Conservation (phyloP, 768 basidiomycete species). For the Pisolithus albus region DNA sequence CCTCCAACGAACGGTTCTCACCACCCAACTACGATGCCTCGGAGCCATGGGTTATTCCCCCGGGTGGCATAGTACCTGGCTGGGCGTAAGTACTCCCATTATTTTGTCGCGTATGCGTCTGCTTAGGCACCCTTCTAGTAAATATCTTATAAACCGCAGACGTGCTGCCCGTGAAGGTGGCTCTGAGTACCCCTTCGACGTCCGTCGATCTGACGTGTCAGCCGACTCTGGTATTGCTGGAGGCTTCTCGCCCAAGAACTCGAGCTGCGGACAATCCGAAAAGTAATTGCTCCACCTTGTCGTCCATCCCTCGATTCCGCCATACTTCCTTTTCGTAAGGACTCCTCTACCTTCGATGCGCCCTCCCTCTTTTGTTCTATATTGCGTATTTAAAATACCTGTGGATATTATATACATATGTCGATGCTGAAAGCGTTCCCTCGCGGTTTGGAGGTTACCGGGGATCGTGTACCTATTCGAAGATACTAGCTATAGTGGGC, state of each 20-base stretch:
- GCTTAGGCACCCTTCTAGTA: conserved; percentile 14
- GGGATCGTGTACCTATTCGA: not conserved
- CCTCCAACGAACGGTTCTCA: conserved; percentile 50
- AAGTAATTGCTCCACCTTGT: conserved; percentile 10
- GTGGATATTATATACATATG: conserved; percentile 4
- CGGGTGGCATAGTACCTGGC: conserved; percentile 57
- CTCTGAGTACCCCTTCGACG: conserved; percentile 25
- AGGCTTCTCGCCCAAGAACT: conserved; percentile 17
- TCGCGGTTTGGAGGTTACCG: not conserved
- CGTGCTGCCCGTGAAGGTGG: not conserved
- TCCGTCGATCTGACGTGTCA: conserved; percentile 27
- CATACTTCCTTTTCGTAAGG: not conserved
- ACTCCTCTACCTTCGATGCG: conserved; percentile 10
- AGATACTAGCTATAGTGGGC: no score
- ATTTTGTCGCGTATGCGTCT: not conserved
- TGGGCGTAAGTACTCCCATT: conserved; percentile 52
- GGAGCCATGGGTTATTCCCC: conserved; percentile 67
- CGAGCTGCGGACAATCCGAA: conserved; percentile 23
- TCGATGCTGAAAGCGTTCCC: not conserved
- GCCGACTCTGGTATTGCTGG: conserved; percentile 27
- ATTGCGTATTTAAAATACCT: conserved; percentile 20
- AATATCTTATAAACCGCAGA: conserved; percentile 17
- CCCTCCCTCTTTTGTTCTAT: conserved; percentile 16
- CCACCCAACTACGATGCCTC: conserved; percentile 59
- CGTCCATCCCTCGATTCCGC: not conserved